phyloP scores from a whole-genome alignment of 768 basidiomycete genomes.

The Dendrothele bispora region DNA sequence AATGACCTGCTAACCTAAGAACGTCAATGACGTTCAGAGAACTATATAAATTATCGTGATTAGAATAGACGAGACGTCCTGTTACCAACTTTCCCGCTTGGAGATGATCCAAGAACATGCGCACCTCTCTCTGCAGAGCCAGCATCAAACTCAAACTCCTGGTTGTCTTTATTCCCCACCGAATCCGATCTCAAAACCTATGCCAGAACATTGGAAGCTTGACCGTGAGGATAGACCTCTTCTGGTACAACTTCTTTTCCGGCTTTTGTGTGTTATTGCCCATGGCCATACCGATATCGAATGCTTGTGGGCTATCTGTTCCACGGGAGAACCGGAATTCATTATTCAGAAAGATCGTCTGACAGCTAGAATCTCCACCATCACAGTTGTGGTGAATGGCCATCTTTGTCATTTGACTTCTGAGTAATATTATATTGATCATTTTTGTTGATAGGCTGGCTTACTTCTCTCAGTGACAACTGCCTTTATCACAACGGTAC shows the following conservation, averaged over 20 bases:
- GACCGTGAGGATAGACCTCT: neutral
- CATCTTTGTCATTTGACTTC: too few relatives aligned
- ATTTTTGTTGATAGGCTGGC: neutral
- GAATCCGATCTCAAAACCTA: too few relatives aligned
- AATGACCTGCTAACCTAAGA: too few relatives aligned
- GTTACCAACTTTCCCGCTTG: too few relatives aligned
- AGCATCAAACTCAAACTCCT: too few relatives aligned
- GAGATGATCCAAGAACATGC: too few relatives aligned
- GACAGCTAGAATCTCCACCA: neutral
- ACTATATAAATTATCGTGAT: too few relatives aligned
- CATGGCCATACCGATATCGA: neutral
- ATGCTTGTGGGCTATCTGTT: neutral
- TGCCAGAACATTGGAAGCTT: neutral
- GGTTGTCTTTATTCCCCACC: too few relatives aligned
- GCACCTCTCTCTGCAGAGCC: too few relatives aligned
- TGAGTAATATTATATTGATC: neutral
- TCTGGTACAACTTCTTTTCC: neutral
- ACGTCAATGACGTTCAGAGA: too few relatives aligned
- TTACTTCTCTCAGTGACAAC: constrained; percentile 1
- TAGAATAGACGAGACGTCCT: too few relatives aligned
- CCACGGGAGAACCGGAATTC: neutral
- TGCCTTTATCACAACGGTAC: constrained; percentile 2
- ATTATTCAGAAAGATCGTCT: constrained; percentile 1
- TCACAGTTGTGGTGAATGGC: constrained; percentile 4
- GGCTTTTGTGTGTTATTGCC: neutral